phyloP scores from a whole-genome alignment of 768 basidiomycete genomes.

The Lenzites betulinus region DNA sequence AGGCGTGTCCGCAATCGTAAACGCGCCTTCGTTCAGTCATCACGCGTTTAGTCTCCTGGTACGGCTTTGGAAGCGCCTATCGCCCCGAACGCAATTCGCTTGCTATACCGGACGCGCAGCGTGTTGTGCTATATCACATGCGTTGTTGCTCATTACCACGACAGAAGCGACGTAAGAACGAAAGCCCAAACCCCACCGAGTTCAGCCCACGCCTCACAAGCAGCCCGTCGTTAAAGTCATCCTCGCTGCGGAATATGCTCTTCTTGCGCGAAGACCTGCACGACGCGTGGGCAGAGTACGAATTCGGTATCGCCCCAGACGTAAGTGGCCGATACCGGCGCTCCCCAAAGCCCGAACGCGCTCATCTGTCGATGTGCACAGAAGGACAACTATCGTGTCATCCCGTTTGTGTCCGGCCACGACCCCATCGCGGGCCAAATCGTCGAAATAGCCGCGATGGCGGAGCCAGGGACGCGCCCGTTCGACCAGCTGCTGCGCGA shows the following conservation, averaged over 20 bases:
- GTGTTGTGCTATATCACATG: no score
- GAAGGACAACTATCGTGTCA: conserved; percentile 35
- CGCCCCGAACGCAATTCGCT: no score
- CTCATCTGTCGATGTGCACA: neutral
- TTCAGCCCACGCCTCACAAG: no score
- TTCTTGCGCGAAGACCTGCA: conserved; percentile 30
- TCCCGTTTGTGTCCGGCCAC: conserved; percentile 32
- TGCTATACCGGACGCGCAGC: no score
- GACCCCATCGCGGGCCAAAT: conserved; percentile 30
- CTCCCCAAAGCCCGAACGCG: neutral
- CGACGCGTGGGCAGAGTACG: conserved; percentile 30
- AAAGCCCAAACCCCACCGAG: no score
- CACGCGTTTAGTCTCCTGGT: no score
- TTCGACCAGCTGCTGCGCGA: conserved; percentile 36
- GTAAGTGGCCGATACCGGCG: conserved; percentile 26
- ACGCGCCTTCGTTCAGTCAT: no score
- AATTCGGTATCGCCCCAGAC: conserved; percentile 32
- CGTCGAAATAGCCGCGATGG: conserved; percentile 34
- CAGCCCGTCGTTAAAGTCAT: neutral
- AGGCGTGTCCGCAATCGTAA: no score
- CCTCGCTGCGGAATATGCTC: conserved; percentile 26
- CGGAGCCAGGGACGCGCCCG: conserved; percentile 33
- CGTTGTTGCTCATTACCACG: no score
- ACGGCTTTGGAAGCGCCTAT: no score
- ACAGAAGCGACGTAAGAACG: no score